Percentiles rank a stretch among this genome's conserved stretches.
Conservation (phyloP, 2,329 filamentous ascomycete species). For the Monascus ruber region DNA sequence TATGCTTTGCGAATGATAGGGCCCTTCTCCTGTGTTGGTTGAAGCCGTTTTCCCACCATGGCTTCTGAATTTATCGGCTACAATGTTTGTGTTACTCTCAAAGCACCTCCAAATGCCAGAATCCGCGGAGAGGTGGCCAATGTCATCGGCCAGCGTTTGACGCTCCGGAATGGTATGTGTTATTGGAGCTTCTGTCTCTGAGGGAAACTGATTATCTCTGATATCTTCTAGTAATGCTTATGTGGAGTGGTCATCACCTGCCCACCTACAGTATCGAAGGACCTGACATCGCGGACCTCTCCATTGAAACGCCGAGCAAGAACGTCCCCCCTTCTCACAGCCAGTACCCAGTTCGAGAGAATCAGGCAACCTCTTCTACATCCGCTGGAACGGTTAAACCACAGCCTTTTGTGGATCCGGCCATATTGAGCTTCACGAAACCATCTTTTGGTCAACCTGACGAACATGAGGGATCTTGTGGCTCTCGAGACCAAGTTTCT, state of each 20-base stretch:
- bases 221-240: conserved; percentile 31
- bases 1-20: background rate
- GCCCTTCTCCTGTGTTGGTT: background rate
- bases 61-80: conserved; percentile 63
- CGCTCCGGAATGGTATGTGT: conserved; percentile 58
- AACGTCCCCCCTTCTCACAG: conserved; percentile 8
- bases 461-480: conserved; percentile 3
- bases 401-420: conserved; percentile 61
- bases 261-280: conserved; percentile 47
- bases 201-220: conserved; percentile 28
- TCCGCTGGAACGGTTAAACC: conserved; percentile 20
- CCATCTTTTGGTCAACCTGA: conserved; percentile 9
- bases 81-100: conserved; percentile 62
- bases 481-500: conserved; percentile 7
- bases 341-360: conserved; percentile 8
- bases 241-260: conserved; percentile 42
- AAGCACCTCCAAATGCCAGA: conserved; percentile 50
- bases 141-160: conserved; percentile 58
- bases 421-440: conserved; percentile 59
- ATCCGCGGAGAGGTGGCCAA: conserved; percentile 60
- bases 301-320: conserved; percentile 10
- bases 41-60: conserved; percentile 35
- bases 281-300: conserved; percentile 47
- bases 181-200: background rate
- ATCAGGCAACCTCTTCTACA: conserved; percentile 5